Percentiles rank a stretch among this genome's conserved stretches.
These are phyloP conservation scores for Aristolochia contorta DNA, from an alignment of 164 flowering plant species.

Conservation along the genomic window DNA sequence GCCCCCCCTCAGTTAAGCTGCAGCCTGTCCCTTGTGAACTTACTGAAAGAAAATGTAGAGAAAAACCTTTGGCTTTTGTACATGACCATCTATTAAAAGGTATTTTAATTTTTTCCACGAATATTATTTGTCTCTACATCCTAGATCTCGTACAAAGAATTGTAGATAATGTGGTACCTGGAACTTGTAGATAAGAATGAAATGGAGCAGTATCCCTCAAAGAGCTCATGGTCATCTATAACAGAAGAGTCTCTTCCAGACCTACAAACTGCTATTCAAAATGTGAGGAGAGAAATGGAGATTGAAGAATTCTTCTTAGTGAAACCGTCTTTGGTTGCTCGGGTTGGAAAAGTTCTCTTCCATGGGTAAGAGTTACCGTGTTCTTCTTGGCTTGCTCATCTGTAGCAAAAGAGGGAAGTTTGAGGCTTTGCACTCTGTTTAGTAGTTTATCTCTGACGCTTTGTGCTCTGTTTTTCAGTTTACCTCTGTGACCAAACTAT, in stretches of 20 bases:
- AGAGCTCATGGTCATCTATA: constrained; percentile 16
- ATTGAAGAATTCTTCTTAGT: constrained; percentile 6
- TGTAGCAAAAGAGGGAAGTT: too few relatives aligned
- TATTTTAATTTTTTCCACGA: not conserved
- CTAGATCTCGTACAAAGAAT: too few relatives aligned
- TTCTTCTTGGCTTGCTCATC: not conserved
- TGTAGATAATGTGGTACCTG: not conserved
- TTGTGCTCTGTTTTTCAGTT: too few relatives aligned
- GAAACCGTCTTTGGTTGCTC: constrained; percentile 31
- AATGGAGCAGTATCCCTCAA: not conserved
- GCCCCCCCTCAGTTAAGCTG: constrained; percentile 22
- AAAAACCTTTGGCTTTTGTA: constrained; percentile 25
- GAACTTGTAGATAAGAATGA: constrained; percentile 13
- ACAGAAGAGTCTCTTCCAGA: constrained; percentile 23
- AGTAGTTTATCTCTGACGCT: too few relatives aligned
- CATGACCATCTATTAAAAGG: constrained; percentile 14
- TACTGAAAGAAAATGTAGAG: constrained; percentile 17
- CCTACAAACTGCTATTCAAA: constrained; percentile 21
- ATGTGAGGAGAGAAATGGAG: constrained; percentile 18
- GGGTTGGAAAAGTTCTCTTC: constrained; percentile 34
- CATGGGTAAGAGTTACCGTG: constrained; percentile 19
- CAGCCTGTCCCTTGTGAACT: constrained; percentile 25
- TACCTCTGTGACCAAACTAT: too few relatives aligned
- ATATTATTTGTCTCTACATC: not conserved
- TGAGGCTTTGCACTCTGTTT: too few relatives aligned